phyloP scores from a whole-genome alignment of 192 early-diverging fungal genomes.

The Linnemannia elongata region DNA sequence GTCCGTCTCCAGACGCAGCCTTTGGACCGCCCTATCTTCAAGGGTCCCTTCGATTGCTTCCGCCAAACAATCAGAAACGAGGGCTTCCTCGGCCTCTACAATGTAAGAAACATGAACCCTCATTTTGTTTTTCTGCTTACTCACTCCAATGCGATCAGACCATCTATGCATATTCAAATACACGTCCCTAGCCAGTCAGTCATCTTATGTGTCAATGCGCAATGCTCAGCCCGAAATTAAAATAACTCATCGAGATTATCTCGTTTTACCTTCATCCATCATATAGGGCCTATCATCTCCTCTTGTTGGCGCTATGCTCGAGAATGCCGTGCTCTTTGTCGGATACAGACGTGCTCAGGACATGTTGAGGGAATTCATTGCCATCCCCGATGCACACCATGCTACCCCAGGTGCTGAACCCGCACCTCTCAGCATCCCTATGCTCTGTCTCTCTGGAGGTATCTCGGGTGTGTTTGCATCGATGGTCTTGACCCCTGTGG shows the following conservation, averaged over 20 bases:
- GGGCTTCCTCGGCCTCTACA: constrained; percentile 90
- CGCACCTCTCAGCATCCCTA: constrained; percentile 68
- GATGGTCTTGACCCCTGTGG: constrained; percentile 93
- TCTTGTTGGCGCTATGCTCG: constrained; percentile 93
- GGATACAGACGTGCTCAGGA: constrained; percentile 89
- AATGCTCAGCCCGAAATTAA: neutral
- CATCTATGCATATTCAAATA: neutral
- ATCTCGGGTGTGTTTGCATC: constrained; percentile 90
- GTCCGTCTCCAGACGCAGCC: constrained; percentile 94
- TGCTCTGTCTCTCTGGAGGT: constrained; percentile 86
- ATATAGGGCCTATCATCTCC: constrained; percentile 89
- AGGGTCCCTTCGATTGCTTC: constrained; percentile 88
- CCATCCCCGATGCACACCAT: constrained; percentile 34
- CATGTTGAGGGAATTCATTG: constrained; percentile 69
- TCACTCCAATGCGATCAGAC: neutral
- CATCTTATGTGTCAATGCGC: neutral
- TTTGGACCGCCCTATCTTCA: constrained; percentile 70
- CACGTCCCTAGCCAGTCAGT: neutral
- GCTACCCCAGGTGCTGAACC: constrained; percentile 30
- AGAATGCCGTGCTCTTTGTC: constrained; percentile 92
- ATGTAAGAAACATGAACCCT: constrained; percentile 61
- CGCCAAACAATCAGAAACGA: constrained; percentile 79
- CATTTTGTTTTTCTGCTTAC: neutral
- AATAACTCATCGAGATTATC: neutral
- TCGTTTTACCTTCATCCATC: neutral